These are phyloP conservation scores for Vitis amurensis DNA, from an alignment of 164 flowering plant species.

Conservation along the genomic window DNA sequence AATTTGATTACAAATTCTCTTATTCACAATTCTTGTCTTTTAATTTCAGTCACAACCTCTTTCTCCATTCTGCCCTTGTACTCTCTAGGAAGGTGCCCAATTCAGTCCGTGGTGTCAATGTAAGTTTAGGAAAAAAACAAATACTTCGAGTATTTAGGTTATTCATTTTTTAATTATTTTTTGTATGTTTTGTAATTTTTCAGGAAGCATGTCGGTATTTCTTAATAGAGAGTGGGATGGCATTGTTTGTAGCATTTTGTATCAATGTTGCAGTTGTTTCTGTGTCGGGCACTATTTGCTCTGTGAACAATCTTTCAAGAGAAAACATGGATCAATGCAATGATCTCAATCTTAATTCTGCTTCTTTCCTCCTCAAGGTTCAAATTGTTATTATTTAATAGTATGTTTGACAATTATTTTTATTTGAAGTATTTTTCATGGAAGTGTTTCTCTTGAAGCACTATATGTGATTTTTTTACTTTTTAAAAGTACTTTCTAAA, in stretches of 20 bases:
- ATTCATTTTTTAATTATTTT: no score
- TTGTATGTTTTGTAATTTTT: background rate
- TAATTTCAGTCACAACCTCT: conserved; percentile 74
- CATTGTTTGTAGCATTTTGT: conserved; percentile 69
- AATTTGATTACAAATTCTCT: no score
- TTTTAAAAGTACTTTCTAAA: background rate
- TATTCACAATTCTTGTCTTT: no score
- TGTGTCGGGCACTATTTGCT: conserved; percentile 72
- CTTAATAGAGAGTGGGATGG: conserved; percentile 80
- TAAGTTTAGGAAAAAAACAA: conserved; percentile 25
- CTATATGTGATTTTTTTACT: no score
- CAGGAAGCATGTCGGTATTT: conserved; percentile 83
- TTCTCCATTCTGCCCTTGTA: conserved; percentile 93
- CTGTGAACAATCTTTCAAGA: conserved; percentile 28
- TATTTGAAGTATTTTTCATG: no score
- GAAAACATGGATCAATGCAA: conserved; percentile 35
- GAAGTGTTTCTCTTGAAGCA: no score
- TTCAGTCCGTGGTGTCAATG: conserved; percentile 71
- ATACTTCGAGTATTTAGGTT: no score
- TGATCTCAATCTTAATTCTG: conserved; percentile 67
- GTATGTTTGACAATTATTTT: background rate
- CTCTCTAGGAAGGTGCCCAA: conserved; percentile 76
- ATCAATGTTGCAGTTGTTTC: conserved; percentile 78
- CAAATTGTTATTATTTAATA: background rate
- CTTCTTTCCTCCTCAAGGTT: conserved; percentile 88